Percentiles rank a stretch among this genome's conserved stretches.
Conservation (phyloP, 345 rosid genomes). For the Cardamine occulta region DNA sequence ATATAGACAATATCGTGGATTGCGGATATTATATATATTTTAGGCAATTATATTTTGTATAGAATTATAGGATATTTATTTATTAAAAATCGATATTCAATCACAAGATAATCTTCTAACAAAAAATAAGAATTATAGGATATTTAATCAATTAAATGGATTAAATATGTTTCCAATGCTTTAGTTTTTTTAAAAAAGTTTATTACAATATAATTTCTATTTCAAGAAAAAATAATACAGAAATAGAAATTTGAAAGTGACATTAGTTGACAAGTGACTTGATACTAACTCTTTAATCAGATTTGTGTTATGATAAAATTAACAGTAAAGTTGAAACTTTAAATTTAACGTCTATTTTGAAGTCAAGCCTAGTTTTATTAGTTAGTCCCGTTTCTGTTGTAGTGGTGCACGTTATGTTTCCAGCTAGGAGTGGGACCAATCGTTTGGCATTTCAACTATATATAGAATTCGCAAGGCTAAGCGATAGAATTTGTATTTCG, state of each 20-base stretch:
- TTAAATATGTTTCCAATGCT: neutral
- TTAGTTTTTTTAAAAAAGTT: too few species aligned
- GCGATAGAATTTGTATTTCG: neutral
- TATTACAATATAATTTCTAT: too few species aligned
- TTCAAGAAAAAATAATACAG: too few species aligned
- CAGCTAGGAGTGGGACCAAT: neutral
- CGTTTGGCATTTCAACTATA: neutral
- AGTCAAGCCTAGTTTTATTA: neutral
- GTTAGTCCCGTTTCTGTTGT: neutral
- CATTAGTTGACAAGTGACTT: neutral
- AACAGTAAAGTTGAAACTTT: neutral
- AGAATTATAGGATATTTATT: neutral
- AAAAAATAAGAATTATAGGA: too few species aligned
- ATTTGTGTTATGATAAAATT: neutral
- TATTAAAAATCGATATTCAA: too few species aligned
- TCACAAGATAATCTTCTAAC: too few species aligned
- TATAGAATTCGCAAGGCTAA: neutral
- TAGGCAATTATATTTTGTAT: too few species aligned
- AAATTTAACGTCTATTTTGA: too few species aligned
- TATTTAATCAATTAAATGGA: too few species aligned
- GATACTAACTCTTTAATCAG: neutral
- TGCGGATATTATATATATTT: too few species aligned
- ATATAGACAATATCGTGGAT: too few species aligned
- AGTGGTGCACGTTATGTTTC: neutral
- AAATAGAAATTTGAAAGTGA: neutral